These are phyloP conservation scores for Ascochyta clinopodiicola DNA, from an alignment of 2,329 filamentous ascomycete genomes.

Conservation along the genomic window DNA sequence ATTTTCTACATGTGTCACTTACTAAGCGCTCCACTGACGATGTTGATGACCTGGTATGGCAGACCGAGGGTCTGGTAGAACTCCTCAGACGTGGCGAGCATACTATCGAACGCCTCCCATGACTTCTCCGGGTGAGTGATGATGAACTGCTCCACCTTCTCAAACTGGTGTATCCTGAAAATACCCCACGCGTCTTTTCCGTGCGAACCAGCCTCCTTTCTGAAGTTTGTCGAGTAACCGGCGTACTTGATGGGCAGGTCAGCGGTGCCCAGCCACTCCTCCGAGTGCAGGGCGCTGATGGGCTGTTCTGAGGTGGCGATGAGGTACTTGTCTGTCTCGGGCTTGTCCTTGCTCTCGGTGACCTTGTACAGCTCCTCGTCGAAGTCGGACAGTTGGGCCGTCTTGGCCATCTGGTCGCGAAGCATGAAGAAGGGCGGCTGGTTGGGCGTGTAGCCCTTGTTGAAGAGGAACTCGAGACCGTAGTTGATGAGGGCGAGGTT, in stretches of 20 bases:
- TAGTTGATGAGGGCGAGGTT: constrained; percentile 96
- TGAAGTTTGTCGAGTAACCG: constrained; percentile 93
- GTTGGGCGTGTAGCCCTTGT: constrained; percentile 80
- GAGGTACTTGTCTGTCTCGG: constrained; percentile 76
- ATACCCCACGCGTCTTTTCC: constrained; percentile 96
- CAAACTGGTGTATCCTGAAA: constrained; percentile 97
- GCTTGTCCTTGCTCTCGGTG: constrained; percentile 77
- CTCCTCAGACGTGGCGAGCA: constrained; percentile 89
- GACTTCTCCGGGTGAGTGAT: constrained; percentile 78
- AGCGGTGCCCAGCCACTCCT: constrained; percentile 87
- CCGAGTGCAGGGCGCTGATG: constrained; percentile 87
- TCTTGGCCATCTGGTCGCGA: constrained; percentile 96
- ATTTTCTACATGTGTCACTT: constrained; percentile 5
- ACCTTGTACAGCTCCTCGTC: constrained; percentile 99
- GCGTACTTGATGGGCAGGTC: constrained; percentile 88
- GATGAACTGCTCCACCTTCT: constrained; percentile 61
- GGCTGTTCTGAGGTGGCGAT: constrained; percentile 93
- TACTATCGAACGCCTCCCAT: constrained; percentile 91
- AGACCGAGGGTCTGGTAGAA: constrained; percentile 92
- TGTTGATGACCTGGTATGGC: constrained; percentile 89
- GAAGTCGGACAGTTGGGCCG: constrained; percentile 94
- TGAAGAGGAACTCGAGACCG: constrained; percentile 84
- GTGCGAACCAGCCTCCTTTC: constrained; percentile 91
- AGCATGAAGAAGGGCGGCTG: constrained; percentile 74
- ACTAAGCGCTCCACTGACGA: constrained; percentile 92